Percentiles rank a stretch among this genome's conserved stretches.
Conservation (phyloP, 441 rosid species). For the Erysimum cheiri region DNA sequence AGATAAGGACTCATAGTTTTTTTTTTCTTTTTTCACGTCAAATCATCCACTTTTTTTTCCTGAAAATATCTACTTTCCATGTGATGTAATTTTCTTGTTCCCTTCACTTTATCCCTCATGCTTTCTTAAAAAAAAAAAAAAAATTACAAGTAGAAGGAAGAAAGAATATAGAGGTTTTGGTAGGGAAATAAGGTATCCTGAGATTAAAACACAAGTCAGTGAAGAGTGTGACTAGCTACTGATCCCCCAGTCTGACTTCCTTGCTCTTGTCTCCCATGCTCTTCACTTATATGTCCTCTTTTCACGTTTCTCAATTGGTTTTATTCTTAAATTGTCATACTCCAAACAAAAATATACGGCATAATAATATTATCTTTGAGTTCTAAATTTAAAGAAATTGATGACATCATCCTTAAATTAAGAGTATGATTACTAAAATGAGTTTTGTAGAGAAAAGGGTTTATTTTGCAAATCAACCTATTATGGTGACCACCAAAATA, state of each 20-base stretch:
- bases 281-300: conserved; percentile 31
- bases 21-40: neutral
- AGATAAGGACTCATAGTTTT: neutral
- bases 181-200: conserved; percentile 34
- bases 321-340: neutral
- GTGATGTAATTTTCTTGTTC: conserved; percentile 1
- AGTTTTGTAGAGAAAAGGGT: neutral
- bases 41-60: conserved; percentile 1
- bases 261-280: conserved; percentile 43
- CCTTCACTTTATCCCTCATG: conserved; percentile 17
- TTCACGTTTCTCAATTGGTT: conserved; percentile 11
- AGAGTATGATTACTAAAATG: neutral
- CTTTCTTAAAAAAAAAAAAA: neutral
- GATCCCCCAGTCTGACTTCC: conserved; percentile 38
- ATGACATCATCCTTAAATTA: neutral
- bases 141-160: neutral
- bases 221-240: conserved; percentile 27
- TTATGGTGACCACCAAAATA: too few species aligned
- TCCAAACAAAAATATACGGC: neutral
- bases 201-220: conserved; percentile 34
- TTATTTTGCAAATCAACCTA: too few species aligned
- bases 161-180: conserved; percentile 20
- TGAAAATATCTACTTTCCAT: conserved; percentile 6
- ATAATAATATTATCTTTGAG: neutral
- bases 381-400: neutral